Percentiles rank a stretch among this genome's conserved stretches.
These are phyloP conservation scores for Talaromyces funiculosus DNA, from an alignment of 2,329 filamentous ascomycete species.

Conservation along the genomic window DNA sequence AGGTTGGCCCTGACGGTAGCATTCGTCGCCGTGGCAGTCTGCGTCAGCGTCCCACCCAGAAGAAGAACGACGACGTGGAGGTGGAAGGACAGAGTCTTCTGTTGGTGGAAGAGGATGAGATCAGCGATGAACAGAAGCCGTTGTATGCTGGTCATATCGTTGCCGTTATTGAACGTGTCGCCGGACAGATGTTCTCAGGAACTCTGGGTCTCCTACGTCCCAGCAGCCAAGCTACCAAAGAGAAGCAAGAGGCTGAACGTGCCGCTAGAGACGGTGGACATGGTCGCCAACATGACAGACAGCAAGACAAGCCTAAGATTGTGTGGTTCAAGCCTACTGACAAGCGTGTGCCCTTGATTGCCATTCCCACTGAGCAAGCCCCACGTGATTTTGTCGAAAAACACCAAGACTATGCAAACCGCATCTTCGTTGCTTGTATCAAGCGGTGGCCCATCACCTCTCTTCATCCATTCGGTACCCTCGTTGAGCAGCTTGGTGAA, in stretches of 20 bases:
- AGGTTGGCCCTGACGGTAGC: constrained; percentile 66
- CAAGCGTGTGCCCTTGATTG: constrained; percentile 95
- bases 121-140: constrained; percentile 96
- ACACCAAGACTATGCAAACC: constrained; percentile 94
- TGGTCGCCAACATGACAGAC: constrained; percentile 68
- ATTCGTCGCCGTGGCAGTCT: constrained; percentile 90
- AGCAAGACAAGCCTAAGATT: constrained; percentile 98
- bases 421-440: constrained; percentile 98
- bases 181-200: constrained; percentile 98
- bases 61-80: constrained; percentile 99
- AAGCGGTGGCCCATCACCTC: constrained; percentile 99
- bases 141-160: constrained; percentile 96
- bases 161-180: constrained; percentile 92
- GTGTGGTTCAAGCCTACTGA: constrained; percentile 99
- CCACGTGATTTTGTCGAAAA: constrained; percentile 97
- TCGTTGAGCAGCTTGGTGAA: constrained; percentile 92
- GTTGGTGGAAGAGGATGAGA: constrained; percentile 96
- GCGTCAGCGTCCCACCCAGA: constrained; percentile 92
- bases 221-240: constrained; percentile 97
- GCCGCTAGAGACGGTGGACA: constrained; percentile 77
- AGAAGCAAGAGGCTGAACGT: constrained; percentile 97
- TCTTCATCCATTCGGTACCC: constrained; percentile 95
- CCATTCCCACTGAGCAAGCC: constrained; percentile 95
- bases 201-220: constrained; percentile 89
- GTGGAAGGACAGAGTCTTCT: constrained; percentile 96